These are phyloP conservation scores for Neurospora intermedia DNA, from an alignment of 495 filamentous ascomycete genomes.

Conservation along the genomic window DNA sequence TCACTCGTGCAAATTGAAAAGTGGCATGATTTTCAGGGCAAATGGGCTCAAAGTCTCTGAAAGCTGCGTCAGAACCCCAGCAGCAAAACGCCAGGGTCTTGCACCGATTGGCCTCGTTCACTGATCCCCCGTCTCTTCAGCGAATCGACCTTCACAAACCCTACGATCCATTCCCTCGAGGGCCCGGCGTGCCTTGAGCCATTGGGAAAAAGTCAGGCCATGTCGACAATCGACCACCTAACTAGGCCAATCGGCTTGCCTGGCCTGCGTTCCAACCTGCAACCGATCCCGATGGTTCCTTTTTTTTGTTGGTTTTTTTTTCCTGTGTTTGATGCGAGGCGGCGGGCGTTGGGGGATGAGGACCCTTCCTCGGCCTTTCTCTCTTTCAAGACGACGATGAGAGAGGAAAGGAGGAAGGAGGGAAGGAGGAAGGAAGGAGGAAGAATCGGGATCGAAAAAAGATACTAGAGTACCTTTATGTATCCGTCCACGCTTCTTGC, in stretches of 20 bases:
- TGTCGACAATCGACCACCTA: constrained; percentile 8
- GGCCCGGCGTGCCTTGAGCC: background rate
- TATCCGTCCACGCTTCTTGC: background rate
- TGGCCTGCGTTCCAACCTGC: background rate
- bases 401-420: background rate
- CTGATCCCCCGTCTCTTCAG: background rate
- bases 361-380: background rate
- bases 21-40: constrained; percentile 24
- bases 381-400: background rate
- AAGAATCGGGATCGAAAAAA: background rate
- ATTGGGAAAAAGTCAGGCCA: constrained; percentile 19
- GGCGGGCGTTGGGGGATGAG: background rate
- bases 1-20: constrained; percentile 20
- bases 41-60: constrained; percentile 21
- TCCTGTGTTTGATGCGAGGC: background rate
- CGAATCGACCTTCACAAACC: background rate
- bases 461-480: too few relatives aligned
- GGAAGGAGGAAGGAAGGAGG: background rate
- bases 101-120: constrained; percentile 16
- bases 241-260: constrained; percentile 9
- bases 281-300: background rate
- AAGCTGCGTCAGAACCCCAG: constrained; percentile 18
- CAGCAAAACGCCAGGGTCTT: background rate
- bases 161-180: constrained; percentile 1
- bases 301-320: background rate